Evolutionary conservation across 768 basidiomycete species (phyloP).

Genomic region (Coprinopsis marcescibilis): DNA sequence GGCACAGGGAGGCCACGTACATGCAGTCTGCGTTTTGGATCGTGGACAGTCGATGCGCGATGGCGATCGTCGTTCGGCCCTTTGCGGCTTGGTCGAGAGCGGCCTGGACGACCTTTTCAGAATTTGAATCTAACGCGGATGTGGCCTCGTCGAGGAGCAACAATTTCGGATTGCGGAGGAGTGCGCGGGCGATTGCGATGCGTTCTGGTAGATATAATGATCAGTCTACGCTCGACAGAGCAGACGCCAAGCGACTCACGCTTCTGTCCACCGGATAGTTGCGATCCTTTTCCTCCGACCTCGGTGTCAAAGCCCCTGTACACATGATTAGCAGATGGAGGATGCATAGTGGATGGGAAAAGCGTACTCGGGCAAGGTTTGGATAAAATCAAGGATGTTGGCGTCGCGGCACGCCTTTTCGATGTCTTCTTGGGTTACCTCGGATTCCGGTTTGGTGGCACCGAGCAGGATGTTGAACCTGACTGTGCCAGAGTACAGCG

Average conservation of each 20-base stretch:
- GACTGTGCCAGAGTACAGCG: slow-evolving; percentile 80
- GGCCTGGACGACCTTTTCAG: slow-evolving; percentile 81
- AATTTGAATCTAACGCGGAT: slow-evolving; percentile 73
- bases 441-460: slow-evolving; percentile 48
- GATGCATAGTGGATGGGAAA: not conserved
- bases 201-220: slow-evolving; percentile 27
- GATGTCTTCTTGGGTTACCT: slow-evolving; percentile 82
- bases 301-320: slow-evolving; percentile 78
- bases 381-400: slow-evolving; percentile 83
- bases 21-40: slow-evolving; percentile 82
- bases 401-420: slow-evolving; percentile 80
- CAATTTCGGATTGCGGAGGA: slow-evolving; percentile 74
- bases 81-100: slow-evolving; percentile 81
- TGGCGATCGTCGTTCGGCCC: slow-evolving; percentile 82
- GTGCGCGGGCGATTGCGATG: slow-evolving; percentile 72
- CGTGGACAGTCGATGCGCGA: slow-evolving; percentile 80
- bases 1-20: slow-evolving; percentile 30
- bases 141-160: slow-evolving; percentile 75
- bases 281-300: no score
- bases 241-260: slow-evolving; percentile 43
- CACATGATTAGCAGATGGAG: slow-evolving; percentile 2
- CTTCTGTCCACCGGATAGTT: slow-evolving; percentile 74
- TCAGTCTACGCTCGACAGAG: not conserved
- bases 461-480: slow-evolving; percentile 88
- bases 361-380: slow-evolving; percentile 59